Evolutionary conservation across 2,329 filamentous ascomycete species (phyloP), one percentile per base, ranked within the genome.

Genomic region (Aureobasidium mangrovei): DNA sequence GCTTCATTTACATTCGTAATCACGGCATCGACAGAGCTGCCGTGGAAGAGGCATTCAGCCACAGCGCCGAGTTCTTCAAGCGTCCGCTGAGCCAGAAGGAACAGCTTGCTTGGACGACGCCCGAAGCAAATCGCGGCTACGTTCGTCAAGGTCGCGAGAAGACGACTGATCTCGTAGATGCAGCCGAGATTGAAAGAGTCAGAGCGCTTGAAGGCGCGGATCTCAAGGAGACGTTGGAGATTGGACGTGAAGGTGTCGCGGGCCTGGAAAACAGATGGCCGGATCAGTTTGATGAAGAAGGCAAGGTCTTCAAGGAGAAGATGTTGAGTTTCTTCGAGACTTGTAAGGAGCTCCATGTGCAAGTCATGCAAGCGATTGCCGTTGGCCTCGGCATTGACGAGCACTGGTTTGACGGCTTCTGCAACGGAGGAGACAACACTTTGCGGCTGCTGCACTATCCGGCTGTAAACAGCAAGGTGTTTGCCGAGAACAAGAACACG

Each of bases 1-100:
- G 91, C 55, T 95, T 96, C 74, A 80, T 96, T 59, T 95, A 95
- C 70, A 80, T 95, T 38, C 84, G 84, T 62, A 87, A 91, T 69
- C 84, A 91, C 60, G 80, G 85, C 39, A 85, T 95, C 57, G 70
- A 82, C 0, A 63, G 78, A 3, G 71, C 78, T 7, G 56, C 58
- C 36, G 56, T 66, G 12, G 33, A 57, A 5, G 56, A 53, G 7
- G 60, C 64, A 12, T 65, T 68, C 41, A 56, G 56, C 12, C 58
- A 64, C 55, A 90, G 86, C 4, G 82, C 83, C 47, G 72, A 74
- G 58, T 91, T 91, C 75, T 93, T 93, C 69, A 69, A 71, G 10
- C 80, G 85, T 9, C 68, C 83, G 2, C 66, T 74, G 44, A 73
- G 75, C 7, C 74, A 81, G 59, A 93, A 91, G 69, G 74, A 85